phyloP scores from a whole-genome alignment of 2,329 filamentous ascomycete species.

The Aspergillus udagawae region DNA sequence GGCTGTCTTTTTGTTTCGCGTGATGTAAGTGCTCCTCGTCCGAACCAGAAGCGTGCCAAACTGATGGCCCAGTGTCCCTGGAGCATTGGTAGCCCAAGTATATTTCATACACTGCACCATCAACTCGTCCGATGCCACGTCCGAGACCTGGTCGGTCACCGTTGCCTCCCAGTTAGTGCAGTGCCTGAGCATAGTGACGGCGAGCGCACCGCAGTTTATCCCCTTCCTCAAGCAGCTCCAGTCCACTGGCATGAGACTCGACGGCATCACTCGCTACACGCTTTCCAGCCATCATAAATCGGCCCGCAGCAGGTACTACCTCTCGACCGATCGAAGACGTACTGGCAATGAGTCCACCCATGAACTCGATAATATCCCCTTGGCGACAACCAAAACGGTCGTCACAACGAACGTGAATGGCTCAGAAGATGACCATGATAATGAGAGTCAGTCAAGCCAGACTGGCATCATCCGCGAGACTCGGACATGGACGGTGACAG shows the following conservation, averaged over 20 bases:
- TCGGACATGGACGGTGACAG: conserved; percentile 21
- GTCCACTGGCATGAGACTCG: conserved; percentile 25
- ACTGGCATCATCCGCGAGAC: conserved; percentile 24
- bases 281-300: neutral
- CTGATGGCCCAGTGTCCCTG: conserved; percentile 16
- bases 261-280: conserved; percentile 11
- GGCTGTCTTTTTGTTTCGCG: conserved; percentile 19
- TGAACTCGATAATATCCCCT: conserved; percentile 11
- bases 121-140: conserved; percentile 14
- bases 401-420: conserved; percentile 9
- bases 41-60: neutral
- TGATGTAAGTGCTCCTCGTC: conserved; percentile 17
- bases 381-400: conserved; percentile 9
- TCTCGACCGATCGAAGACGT: conserved; percentile 1
- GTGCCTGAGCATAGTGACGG: conserved; percentile 25
- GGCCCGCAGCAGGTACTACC: conserved; percentile 1
- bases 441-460: conserved; percentile 23
- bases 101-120: conserved; percentile 11
- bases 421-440: conserved; percentile 16
- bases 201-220: conserved; percentile 29
- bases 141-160: conserved; percentile 17
- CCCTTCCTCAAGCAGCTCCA: conserved; percentile 27
- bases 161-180: conserved; percentile 18
- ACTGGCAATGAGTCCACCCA: conserved; percentile 10
- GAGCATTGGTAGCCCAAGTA: conserved; percentile 21